A percentile compares a stretch with the other conserved stretches of the same genome.
These are phyloP conservation scores for Skeletonema grethae DNA, from an alignment of 108 stramenopile genomes.

Conservation along the genomic window DNA sequence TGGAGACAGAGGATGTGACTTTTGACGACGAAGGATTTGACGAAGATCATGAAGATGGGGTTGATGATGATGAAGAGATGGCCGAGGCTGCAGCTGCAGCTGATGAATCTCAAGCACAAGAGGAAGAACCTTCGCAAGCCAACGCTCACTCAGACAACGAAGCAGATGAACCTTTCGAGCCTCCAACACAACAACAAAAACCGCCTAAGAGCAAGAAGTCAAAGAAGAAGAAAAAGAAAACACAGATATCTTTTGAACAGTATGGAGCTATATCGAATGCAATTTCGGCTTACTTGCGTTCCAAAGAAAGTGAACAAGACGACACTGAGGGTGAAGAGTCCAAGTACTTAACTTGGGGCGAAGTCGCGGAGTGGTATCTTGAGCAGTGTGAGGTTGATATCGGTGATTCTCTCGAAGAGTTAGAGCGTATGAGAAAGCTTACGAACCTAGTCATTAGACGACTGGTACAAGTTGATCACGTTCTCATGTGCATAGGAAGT, in stretches of 20 bases:
- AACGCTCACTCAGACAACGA: constrained; percentile 49
- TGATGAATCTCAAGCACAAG: constrained; percentile 43
- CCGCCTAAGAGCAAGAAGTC: constrained; percentile 59
- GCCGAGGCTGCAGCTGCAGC: constrained; percentile 34
- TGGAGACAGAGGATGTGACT: constrained; percentile 94
- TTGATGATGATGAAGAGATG: constrained; percentile 21
- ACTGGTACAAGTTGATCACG: constrained; percentile 77
- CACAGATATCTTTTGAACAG: constrained; percentile 94
- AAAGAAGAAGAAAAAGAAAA: constrained; percentile 89
- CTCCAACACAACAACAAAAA: constrained; percentile 23
- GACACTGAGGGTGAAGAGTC: constrained; percentile 27
- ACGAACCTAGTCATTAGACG: constrained; percentile 86
- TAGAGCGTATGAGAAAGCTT: constrained; percentile 78
- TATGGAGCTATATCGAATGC: constrained; percentile 93
- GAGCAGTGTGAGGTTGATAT: constrained; percentile 78
- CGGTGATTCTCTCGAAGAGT: constrained; percentile 80
- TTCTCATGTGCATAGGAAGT: constrained; percentile 76
- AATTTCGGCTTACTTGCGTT: constrained; percentile 86
- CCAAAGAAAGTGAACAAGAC: constrained; percentile 74
- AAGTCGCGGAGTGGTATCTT: constrained; percentile 90
- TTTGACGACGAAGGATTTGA: constrained; percentile 89
- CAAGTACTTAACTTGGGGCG: constrained; percentile 75
- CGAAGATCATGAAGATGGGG: constrained; percentile 38
- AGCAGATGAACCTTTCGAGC: constrained; percentile 15
- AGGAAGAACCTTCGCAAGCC: constrained; percentile 36